Evolutionary conservation across 345 rosid species (phyloP).

Genomic region (Pseudoturritis turrita): DNA sequence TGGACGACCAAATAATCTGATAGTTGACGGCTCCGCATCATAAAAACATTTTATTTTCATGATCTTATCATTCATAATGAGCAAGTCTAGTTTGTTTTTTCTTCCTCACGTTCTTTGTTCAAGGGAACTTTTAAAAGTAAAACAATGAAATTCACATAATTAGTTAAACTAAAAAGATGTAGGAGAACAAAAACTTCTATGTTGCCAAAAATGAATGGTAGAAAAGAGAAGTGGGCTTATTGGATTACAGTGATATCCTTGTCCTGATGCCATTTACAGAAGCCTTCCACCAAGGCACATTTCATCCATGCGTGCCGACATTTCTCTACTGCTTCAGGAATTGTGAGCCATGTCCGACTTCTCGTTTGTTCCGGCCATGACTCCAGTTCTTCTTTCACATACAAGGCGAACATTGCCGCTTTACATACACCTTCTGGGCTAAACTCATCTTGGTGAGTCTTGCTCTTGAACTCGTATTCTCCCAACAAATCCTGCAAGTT

Average conservation of each 20-base stretch:
- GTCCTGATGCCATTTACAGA: constrained; percentile 51
- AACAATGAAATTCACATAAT: no score
- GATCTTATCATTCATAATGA: no score
- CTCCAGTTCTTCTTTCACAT: constrained; percentile 68
- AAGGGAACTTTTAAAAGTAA: no score
- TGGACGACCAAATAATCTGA: no score
- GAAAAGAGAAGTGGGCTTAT: background rate
- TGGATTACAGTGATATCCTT: constrained; percentile 9
- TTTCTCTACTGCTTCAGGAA: constrained; percentile 51
- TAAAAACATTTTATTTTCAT: no score
- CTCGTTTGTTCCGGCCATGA: constrained; percentile 82
- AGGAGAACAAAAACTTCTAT: background rate
- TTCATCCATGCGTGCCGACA: constrained; percentile 95
- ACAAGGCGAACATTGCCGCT: constrained; percentile 79
- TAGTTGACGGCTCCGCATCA: no score
- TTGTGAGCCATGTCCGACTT: constrained; percentile 66
- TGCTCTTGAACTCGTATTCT: constrained; percentile 73
- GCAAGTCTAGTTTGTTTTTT: no score
- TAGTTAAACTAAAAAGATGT: no score
- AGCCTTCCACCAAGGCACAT: constrained; percentile 60
- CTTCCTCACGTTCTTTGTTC: no score
- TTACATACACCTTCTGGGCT: constrained; percentile 87
- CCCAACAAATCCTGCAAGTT: constrained; percentile 60
- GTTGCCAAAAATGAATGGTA: background rate
- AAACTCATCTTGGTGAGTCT: constrained; percentile 79